Base-by-base conservation (phyloP, 345 rosid species). In the Eutrema yunnanense region DNA sequence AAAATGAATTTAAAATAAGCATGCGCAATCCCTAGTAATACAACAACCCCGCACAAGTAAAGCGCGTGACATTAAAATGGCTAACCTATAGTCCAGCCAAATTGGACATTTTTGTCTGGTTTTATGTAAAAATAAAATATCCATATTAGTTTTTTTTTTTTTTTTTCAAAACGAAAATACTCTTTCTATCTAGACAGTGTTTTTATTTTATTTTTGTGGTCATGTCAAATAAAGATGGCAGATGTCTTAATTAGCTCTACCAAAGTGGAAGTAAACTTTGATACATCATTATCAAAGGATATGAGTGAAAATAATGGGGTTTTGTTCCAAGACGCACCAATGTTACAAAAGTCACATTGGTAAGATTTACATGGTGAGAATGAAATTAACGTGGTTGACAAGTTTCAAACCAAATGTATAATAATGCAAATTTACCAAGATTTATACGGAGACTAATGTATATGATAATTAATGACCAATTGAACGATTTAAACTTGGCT, bases 351-450 rank as follows among this genome's bases (percentile, higher is more conserved):
- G 73, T 67, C 41, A 43, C 63, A 75, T 67, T 74, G 13, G 55
- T 51, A 67, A 13, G 16, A 37, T 56, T 32, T 53, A 66, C 68
- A 41, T 67, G 78, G 38, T 67, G 73, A 68, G 43, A 75, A 52
- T 52, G 78, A 74, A 74, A 14, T 34, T 74, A 60, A 51, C 62
- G 73, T 75, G 63, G 69, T 52, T 51, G 61, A 50, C 33, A 50
- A 75, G 57, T 52, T 51, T 43, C 61, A 41, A 67, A 69, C 33
- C 36, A 41, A 67, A 27, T 59, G 49, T 49, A 30, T 9, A n/a
- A 33, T 48, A 67, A 43, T 74, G 73, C 56, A 67, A 42, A 43
- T 67, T 51, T 74, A 74, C 73, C 68, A 60, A 67, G n/a, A 74
- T 74, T 73, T 59, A 41, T 42, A 49, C 8, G 10, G 59, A 43